These are phyloP conservation scores for Puccinia sorghi DNA, from an alignment of 1,284 basidiomycete species.

Conservation along the genomic window DNA sequence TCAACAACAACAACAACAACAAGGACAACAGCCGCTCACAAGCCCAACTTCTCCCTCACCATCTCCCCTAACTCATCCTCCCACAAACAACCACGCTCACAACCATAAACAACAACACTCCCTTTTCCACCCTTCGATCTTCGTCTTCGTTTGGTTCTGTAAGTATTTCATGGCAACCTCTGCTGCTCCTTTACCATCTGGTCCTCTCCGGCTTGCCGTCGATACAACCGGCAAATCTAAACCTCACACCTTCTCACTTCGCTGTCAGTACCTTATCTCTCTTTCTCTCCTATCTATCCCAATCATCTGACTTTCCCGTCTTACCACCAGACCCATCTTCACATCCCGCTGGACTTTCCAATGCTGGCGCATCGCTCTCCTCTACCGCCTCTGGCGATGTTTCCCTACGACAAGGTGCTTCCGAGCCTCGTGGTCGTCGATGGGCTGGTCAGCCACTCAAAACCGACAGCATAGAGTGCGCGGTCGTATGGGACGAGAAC, in stretches of 20 bases:
- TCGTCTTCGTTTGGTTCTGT: slow-evolving; percentile 13
- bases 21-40: no score
- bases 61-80: no score
- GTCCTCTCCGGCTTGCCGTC: slow-evolving; percentile 36
- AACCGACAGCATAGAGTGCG: slow-evolving; percentile 35
- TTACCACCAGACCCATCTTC: slow-evolving; percentile 35
- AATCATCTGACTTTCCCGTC: neutral
- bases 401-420: slow-evolving; percentile 31
- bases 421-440: slow-evolving; percentile 35
- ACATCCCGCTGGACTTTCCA: slow-evolving; percentile 38
- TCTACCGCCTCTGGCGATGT: slow-evolving; percentile 48
- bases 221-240: neutral
- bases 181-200: slow-evolving; percentile 36
- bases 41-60: no score
- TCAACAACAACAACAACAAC: no score
- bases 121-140: neutral
- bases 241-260: slow-evolving; percentile 37
- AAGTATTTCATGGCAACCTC: slow-evolving; percentile 35
- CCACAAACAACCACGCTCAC: no score
- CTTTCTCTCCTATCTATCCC: neutral
- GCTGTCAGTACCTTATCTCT: slow-evolving; percentile 28
- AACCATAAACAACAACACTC: neutral
- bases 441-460: slow-evolving; percentile 33
- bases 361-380: slow-evolving; percentile 39
- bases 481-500: slow-evolving; percentile 38